Evolutionary conservation across 2,329 filamentous ascomycete species (phyloP).

Genomic region (Alternaria sp.): DNA sequence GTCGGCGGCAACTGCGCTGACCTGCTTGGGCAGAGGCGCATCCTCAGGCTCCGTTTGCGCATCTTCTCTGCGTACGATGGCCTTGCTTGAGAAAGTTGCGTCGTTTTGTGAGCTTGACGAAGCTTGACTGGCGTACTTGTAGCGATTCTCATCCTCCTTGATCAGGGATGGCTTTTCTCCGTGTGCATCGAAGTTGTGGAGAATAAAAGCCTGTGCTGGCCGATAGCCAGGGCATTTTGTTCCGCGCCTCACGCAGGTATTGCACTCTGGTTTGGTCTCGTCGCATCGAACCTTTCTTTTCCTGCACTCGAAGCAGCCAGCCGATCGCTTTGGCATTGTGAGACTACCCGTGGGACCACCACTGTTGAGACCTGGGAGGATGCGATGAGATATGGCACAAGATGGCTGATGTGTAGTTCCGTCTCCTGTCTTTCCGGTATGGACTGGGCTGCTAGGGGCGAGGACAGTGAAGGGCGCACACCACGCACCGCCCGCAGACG

Average conservation of each 20-base stretch:
- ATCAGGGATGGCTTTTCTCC: slow-evolving; percentile 39
- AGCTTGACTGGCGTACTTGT: slow-evolving; percentile 38
- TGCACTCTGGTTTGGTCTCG: slow-evolving; percentile 45
- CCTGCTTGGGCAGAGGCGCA: slow-evolving; percentile 33
- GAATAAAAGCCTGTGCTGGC: slow-evolving; percentile 43
- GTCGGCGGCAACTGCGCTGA: slow-evolving; percentile 44
- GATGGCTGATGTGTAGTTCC: background rate
- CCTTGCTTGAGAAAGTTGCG: slow-evolving; percentile 1
- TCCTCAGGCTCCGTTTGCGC: slow-evolving; percentile 21
- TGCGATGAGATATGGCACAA: background rate
- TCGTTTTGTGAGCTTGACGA: slow-evolving; percentile 8
- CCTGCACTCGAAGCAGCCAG: slow-evolving; percentile 47
- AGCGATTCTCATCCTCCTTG: slow-evolving; percentile 44
- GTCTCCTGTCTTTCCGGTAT: background rate
- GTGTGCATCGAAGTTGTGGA: slow-evolving; percentile 41
- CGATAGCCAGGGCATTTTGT: slow-evolving; percentile 47
- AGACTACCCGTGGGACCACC: slow-evolving; percentile 10
- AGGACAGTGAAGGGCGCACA: background rate
- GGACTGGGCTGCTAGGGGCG: background rate
- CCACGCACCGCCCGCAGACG: slow-evolving; percentile 6
- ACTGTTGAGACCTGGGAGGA: slow-evolving; percentile 3
- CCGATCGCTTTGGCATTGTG: slow-evolving; percentile 45
- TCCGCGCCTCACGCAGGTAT: slow-evolving; percentile 41
- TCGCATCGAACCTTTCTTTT: slow-evolving; percentile 48
- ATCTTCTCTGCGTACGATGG: slow-evolving; percentile 17